Evolutionary conservation across 257 asterid species (phyloP).

Genomic region (Solanum megistacrolobum): DNA sequence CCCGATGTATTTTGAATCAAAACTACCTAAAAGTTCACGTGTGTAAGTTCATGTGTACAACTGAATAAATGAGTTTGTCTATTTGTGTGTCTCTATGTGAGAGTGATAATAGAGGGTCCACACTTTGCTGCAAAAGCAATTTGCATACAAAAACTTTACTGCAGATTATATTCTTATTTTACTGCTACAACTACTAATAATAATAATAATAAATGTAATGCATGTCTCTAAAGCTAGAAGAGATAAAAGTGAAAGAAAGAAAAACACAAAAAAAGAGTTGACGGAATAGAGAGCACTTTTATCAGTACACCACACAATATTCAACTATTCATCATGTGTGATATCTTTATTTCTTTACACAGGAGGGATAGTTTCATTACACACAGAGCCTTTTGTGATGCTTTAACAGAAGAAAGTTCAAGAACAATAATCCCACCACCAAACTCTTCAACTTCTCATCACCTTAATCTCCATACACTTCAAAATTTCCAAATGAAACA

Average conservation of each 20-base stretch:
- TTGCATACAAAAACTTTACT: conserved; percentile 12
- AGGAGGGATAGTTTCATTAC: conserved; percentile 80
- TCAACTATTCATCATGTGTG: not conserved
- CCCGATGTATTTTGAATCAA: not conserved
- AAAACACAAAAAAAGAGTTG: conserved; percentile 39
- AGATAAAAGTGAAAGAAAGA: not conserved
- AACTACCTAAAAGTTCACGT: not conserved
- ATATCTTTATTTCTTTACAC: not conserved
- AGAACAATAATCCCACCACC: conserved; percentile 26
- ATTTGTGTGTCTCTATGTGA: not conserved
- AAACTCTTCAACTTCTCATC: conserved; percentile 19
- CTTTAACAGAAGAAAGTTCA: conserved; percentile 59
- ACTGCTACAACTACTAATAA: not conserved
- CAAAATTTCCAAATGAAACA: conserved; percentile 28
- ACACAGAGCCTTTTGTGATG: conserved; percentile 80
- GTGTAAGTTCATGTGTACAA: not conserved
- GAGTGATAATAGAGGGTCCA: not conserved
- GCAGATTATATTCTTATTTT: not conserved
- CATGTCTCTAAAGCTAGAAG: conserved; percentile 1
- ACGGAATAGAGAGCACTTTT: conserved; percentile 10
- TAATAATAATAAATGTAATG: not conserved
- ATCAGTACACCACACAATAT: not conserved
- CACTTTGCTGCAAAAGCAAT: conserved; percentile 18
- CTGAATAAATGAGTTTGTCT: not conserved
- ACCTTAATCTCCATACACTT: conserved; percentile 14